phyloP scores from a whole-genome alignment of 768 basidiomycete species.

The Naganishia vaughanmartiniae region DNA sequence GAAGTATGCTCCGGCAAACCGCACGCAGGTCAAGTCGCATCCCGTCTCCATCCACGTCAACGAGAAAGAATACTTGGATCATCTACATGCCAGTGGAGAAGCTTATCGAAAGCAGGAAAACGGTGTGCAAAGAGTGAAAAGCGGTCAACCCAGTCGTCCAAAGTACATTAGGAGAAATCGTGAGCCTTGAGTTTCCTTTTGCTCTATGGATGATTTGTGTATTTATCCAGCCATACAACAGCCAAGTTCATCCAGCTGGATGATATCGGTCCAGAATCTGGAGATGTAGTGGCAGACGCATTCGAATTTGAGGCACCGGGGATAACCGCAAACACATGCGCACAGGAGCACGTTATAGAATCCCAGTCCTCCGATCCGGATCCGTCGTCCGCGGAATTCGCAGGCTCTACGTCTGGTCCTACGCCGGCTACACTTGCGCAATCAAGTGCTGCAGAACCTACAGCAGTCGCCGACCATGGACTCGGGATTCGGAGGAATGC shows the following conservation, averaged over 20 bases:
- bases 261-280: neutral
- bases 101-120: neutral
- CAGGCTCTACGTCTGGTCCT: neutral
- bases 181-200: neutral
- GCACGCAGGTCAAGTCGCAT: neutral
- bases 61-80: neutral
- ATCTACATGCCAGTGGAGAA: neutral
- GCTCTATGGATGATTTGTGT: neutral
- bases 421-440: neutral
- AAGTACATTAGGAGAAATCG: neutral
- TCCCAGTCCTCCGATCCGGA: neutral
- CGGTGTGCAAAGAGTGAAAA: neutral
- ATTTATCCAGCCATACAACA: neutral
- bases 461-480: neutral
- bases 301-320: neutral
- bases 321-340: neutral
- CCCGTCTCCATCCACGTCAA: neutral
- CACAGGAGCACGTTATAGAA: neutral
- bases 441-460: neutral
- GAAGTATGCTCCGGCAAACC: neutral
- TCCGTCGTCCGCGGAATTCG: neutral
- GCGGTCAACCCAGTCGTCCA: neutral
- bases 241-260: neutral
- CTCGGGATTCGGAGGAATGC: conserved; percentile 61
- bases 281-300: neutral